Base-by-base conservation (phyloP, 371 early-diverging fungal genomes). In the Paramicrosporidium saccamoebae region DNA sequence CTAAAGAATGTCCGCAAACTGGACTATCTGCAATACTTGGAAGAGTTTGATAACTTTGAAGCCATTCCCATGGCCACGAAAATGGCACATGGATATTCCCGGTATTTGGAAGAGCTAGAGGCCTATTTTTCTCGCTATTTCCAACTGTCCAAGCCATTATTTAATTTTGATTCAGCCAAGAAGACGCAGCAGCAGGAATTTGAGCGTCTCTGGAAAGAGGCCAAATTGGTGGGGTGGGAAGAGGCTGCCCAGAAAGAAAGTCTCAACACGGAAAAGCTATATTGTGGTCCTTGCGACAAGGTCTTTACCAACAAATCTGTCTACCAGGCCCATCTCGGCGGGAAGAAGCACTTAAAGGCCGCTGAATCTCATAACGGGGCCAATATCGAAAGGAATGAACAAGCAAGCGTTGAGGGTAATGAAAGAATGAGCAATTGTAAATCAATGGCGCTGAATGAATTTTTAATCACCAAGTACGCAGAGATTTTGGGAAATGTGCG, bases 261-360 rank as follows among this genome's bases (percentile, higher is more conserved):
- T 2, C 29, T 33, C 1, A 39, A 41, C 7, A 30, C 42, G 17
- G 40, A 27, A 4, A 28, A 78, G 10, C 16, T 16, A 7, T 25
- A 17, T 9, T 25, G 19, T n/a, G 12, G 17, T 2, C 10, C 25
- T n/a, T 25, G 65, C 31, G 44, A 56, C 14, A 75, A 73, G 33
- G 53, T 53, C 16, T 92, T 77, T 37, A 35, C 71, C 15, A 88
- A 82, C 29, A 36, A 64, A 12, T 59, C 65, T 0, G 75, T 84
- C 2, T 82, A 50, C 34, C 58, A 63, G 10, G 62, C 58, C 10
- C 88, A 92, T 39, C 41, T 78, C 35, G 59, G 50, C 18, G 73
- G 73, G 9, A 71, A 69, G 39, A 82, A 84, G 30, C 92, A 86
- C 40, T 49, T 52, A 20, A 82, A 74, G 33, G 71, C 71, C 2